Evolutionary conservation across 805 yeast species (phyloP).

Genomic region (Geotrichum ghanense): DNA sequence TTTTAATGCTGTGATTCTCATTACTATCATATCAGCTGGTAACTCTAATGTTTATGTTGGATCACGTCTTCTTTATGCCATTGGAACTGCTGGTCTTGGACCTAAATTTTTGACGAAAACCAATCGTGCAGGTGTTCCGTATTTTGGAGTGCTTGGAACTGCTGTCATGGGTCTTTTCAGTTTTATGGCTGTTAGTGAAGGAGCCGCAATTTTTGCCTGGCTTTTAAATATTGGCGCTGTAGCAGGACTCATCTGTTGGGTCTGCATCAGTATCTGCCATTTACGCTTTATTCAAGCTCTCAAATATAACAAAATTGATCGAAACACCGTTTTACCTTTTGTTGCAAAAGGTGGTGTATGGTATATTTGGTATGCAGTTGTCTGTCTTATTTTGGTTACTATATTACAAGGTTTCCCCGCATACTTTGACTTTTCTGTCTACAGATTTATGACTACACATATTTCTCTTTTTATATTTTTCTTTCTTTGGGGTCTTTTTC

Average conservation of each 20-base stretch:
- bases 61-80: constrained; percentile 48
- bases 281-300: constrained; percentile 41
- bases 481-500: neutral
- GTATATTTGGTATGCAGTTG: constrained; percentile 50
- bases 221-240: constrained; percentile 50
- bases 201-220: constrained; percentile 41
- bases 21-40: constrained; percentile 55
- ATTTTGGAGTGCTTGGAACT: constrained; percentile 36
- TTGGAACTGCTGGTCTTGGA: constrained; percentile 48
- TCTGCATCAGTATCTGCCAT: constrained; percentile 41
- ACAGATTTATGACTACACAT: neutral
- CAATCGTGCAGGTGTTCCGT: constrained; percentile 42
- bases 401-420: constrained; percentile 64
- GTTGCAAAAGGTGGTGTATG: constrained; percentile 60
- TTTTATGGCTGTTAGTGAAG: constrained; percentile 47
- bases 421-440: constrained; percentile 25
- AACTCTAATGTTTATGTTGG: constrained; percentile 58
- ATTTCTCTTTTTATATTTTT: neutral
- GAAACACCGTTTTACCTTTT: constrained; percentile 56
- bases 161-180: constrained; percentile 47
- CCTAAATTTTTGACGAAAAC: constrained; percentile 38
- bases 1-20: constrained; percentile 45
- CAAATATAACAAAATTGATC: constrained; percentile 32
- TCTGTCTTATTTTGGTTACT: constrained; percentile 42
- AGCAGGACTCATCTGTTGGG: constrained; percentile 55